Base-by-base conservation (phyloP, 2,329 filamentous ascomycete genomes). In the Fusarium domesticum region DNA sequence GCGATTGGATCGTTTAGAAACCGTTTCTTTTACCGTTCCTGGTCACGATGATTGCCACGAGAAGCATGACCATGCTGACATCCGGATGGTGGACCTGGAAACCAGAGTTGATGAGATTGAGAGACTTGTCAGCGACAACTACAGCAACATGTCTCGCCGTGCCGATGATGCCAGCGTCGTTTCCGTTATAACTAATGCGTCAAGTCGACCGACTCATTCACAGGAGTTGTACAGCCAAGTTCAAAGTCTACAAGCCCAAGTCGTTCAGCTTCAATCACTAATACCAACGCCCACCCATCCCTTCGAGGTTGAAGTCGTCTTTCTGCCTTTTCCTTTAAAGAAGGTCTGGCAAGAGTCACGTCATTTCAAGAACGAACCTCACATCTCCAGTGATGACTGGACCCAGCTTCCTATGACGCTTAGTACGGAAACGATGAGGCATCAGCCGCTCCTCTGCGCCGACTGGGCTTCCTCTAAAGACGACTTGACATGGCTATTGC, bases 301-400 rank as follows among this genome's bases (percentile, higher is more conserved):
- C 0, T 90, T 86, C 84, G 79, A 86, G 52, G 70, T 92, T 2
- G 86, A 91, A 59, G 83, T 91, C 5, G 81, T 91, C 1, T 81
- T 90, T 45, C 64, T 91, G 6, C 87, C 87, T 1, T 92, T 88
- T 62, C 73, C 76, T 1, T 66, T 82, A 6, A 78, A 74, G 53
- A 74, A 71, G 17, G 56, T 83, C 6, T 83, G 79, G 79, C 69
- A 77, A 46, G 68, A 70, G 35, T 63, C 70, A 4, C 61, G 69
- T 48, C 71, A 78, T 3, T 79, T 81, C 60, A 70, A 68, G 37
- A 45, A 60, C 18, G 67, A 67, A 17, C 55, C 65, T 6, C 61
- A 63, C 10, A 56, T 65, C 5, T 63, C 63, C 32, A 62, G 64
- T 20, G 77, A 80, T 42, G 73, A 76, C 49, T 81, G 78, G 78